Evolutionary conservation across 768 basidiomycete species (phyloP).

Genomic region (Suillus hirtellus): DNA sequence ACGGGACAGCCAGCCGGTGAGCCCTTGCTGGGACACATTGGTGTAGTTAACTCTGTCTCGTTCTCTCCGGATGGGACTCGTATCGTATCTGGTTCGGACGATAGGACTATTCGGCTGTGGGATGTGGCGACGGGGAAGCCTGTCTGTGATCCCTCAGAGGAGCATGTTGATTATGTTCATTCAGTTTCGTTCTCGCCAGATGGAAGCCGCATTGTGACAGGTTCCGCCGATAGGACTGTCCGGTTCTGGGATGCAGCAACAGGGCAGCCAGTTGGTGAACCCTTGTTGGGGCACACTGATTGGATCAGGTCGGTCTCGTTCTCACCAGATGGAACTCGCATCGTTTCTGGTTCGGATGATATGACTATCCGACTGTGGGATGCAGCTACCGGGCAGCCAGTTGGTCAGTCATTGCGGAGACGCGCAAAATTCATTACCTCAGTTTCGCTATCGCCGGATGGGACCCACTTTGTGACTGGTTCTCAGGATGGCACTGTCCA

Average conservation of each 20-base stretch:
- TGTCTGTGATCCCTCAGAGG: not conserved
- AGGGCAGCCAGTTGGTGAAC: too few species aligned
- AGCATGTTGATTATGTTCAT: not conserved
- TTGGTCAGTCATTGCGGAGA: too few species aligned
- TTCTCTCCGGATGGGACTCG: not conserved
- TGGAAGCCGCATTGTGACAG: not conserved
- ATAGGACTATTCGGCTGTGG: not conserved
- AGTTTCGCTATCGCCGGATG: not conserved
- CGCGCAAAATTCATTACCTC: not conserved
- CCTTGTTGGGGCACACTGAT: not conserved
- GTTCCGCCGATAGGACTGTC: not conserved
- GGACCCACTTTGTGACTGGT: not conserved
- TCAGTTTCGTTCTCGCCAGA: not conserved
- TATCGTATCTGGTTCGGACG: not conserved
- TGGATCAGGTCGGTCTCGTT: not conserved
- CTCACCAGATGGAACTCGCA: not conserved
- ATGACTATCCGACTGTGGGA: too few species aligned
- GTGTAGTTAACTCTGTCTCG: not conserved
- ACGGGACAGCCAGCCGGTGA: not conserved
- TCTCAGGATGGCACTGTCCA: not conserved
- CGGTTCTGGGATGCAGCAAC: not conserved
- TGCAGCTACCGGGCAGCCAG: too few species aligned
- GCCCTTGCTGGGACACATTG: not conserved
- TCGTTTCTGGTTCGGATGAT: not conserved
- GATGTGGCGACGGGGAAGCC: not conserved